These are phyloP conservation scores for Mortierella sp. DNA, from an alignment of 371 early-diverging fungal genomes.

Conservation along the genomic window DNA sequence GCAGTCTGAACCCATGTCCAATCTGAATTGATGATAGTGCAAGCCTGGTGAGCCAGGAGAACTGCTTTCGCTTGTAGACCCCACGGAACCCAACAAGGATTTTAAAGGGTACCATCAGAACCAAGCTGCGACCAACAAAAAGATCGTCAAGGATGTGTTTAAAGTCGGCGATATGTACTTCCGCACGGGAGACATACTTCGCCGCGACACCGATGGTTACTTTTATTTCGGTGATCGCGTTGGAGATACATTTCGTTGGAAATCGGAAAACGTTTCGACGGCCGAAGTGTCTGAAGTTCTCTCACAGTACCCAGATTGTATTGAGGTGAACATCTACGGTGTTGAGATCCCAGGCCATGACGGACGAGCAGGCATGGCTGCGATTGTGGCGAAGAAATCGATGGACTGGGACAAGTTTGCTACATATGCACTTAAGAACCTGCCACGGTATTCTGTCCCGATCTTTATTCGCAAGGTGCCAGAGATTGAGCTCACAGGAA, in stretches of 20 bases:
- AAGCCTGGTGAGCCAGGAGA: conserved; percentile 40
- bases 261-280: conserved; percentile 76
- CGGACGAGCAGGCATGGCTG: conserved; percentile 85
- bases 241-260: conserved; percentile 84
- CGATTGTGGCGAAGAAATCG: conserved; percentile 56
- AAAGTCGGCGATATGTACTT: conserved; percentile 65
- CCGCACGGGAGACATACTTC: conserved; percentile 77
- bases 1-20: no score
- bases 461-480: conserved; percentile 65
- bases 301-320: conserved; percentile 64
- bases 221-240: conserved; percentile 80
- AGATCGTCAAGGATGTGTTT: conserved; percentile 32
- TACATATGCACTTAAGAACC: conserved; percentile 51
- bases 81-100: conserved; percentile 10
- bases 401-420: conserved; percentile 51
- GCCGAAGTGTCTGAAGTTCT: conserved; percentile 73
- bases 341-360: conserved; percentile 64
- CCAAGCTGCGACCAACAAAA: conserved; percentile 32
- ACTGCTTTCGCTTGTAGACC: conserved; percentile 26
- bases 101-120: conserved; percentile 45
- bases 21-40: conserved; percentile 26
- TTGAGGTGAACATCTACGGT: conserved; percentile 76
- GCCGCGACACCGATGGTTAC: conserved; percentile 64
- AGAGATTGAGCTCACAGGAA: conserved; percentile 63
- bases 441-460: conserved; percentile 74